phyloP scores from a whole-genome alignment of 371 early-diverging fungal genomes.

The Apophysomyces variabilis region DNA sequence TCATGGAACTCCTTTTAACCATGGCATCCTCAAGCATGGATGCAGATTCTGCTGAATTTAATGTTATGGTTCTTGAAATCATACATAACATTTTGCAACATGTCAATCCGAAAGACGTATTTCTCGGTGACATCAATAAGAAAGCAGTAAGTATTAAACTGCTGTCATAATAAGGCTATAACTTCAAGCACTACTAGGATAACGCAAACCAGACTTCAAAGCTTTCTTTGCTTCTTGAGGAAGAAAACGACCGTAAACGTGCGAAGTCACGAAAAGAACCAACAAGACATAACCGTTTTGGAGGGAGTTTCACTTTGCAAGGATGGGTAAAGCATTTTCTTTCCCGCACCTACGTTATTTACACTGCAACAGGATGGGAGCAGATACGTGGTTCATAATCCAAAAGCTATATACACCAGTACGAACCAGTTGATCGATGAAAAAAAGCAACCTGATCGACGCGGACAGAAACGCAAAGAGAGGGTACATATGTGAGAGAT shows the following conservation, averaged over 20 bases:
- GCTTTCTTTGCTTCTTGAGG: constrained; percentile 30
- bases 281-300: constrained; percentile 63
- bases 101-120: constrained; percentile 54
- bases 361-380: constrained; percentile 41
- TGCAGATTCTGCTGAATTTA: constrained; percentile 64
- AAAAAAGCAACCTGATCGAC: constrained; percentile 41
- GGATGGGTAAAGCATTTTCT: constrained; percentile 37
- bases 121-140: constrained; percentile 11
- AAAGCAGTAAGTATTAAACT: not conserved
- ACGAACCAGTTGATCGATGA: constrained; percentile 47
- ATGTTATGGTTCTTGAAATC: constrained; percentile 66
- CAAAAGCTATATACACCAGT: constrained; percentile 49
- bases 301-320: constrained; percentile 58
- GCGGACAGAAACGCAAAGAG: constrained; percentile 40
- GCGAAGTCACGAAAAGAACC: constrained; percentile 25
- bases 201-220: constrained; percentile 20
- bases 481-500: constrained; percentile 18
- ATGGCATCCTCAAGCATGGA: constrained; percentile 62
- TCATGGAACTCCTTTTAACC: constrained; percentile 62
- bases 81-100: constrained; percentile 61
- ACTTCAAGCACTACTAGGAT: not conserved
- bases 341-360: not conserved
- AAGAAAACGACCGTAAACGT: constrained; percentile 33
- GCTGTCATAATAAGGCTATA: not conserved
- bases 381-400: constrained; percentile 40